Percentiles rank a stretch among this genome's conserved stretches.
Conservation (phyloP, 2,329 filamentous ascomycete species). For the Aspergillus fischeri region DNA sequence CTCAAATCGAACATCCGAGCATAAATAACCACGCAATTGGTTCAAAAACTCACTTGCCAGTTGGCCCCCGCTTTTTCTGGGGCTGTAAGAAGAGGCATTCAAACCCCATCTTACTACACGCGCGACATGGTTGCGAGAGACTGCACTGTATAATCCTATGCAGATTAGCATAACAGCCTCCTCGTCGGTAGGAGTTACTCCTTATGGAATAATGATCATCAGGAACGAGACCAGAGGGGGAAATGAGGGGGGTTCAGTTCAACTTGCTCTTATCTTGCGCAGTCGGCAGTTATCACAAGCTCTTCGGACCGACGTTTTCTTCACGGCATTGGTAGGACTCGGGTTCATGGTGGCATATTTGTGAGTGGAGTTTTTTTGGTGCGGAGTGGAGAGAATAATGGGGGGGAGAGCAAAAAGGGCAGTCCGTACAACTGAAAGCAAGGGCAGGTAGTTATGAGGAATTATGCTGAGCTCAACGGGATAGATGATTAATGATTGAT, state of each 20-base stretch:
- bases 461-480: background rate
- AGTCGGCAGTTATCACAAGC: slow-evolving; percentile 43
- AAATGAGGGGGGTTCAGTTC: slow-evolving; percentile 3
- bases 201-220: slow-evolving; percentile 1
- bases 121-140: slow-evolving; percentile 36
- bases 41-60: slow-evolving; percentile 31
- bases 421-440: background rate
- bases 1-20: background rate
- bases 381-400: slow-evolving; percentile 1
- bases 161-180: slow-evolving; percentile 1
- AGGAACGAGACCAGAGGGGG: background rate
- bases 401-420: background rate
- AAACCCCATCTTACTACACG: slow-evolving; percentile 36
- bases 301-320: slow-evolving; percentile 21
- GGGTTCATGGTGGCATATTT: slow-evolving; percentile 26
- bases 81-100: slow-evolving; percentile 41
- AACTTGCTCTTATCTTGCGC: slow-evolving; percentile 34
- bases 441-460: background rate
- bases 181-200: background rate
- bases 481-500: background rate
- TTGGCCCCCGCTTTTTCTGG: slow-evolving; percentile 40
- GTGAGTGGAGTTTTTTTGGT: background rate
- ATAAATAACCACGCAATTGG: background rate
- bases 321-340: slow-evolving; percentile 12
- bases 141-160: slow-evolving; percentile 28